A percentile compares a stretch with the other conserved stretches of the same genome.
These are phyloP conservation scores for Telfairia occidentalis DNA, from an alignment of 331 rosid species.

Conservation along the genomic window DNA sequence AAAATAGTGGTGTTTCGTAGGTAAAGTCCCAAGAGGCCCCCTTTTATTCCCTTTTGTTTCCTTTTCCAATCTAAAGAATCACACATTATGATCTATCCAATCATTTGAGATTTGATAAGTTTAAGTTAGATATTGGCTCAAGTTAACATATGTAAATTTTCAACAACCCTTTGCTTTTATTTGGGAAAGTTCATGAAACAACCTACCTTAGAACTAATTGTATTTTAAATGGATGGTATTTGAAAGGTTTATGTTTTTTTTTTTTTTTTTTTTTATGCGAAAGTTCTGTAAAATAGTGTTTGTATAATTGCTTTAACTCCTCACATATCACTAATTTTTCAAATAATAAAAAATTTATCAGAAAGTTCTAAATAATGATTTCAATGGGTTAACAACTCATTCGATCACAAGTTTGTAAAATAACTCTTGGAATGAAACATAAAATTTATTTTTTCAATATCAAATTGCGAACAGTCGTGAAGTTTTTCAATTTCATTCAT, in stretches of 20 bases:
- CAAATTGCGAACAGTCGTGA: no score
- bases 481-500: no score
- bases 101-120: conserved; percentile 8
- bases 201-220: not conserved
- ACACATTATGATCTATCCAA: conserved; percentile 7
- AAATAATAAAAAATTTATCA: not conserved
- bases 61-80: not conserved
- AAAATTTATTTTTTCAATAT: no score
- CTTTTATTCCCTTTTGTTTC: not conserved
- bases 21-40: not conserved
- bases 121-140: conserved; percentile 17
- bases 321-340: not conserved
- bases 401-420: no score
- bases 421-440: not conserved
- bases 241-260: not conserved
- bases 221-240: not conserved
- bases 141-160: not conserved
- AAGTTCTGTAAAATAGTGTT: not conserved
- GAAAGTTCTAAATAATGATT: no score
- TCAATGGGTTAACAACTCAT: no score
- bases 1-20: conserved; percentile 13
- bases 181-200: not conserved
- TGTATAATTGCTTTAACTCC: no score
- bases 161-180: not conserved
- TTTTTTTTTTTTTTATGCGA: not conserved